Evolutionary conservation across 2,329 filamentous ascomycete genomes (phyloP).

Genomic region (Diplocarpon mali): DNA sequence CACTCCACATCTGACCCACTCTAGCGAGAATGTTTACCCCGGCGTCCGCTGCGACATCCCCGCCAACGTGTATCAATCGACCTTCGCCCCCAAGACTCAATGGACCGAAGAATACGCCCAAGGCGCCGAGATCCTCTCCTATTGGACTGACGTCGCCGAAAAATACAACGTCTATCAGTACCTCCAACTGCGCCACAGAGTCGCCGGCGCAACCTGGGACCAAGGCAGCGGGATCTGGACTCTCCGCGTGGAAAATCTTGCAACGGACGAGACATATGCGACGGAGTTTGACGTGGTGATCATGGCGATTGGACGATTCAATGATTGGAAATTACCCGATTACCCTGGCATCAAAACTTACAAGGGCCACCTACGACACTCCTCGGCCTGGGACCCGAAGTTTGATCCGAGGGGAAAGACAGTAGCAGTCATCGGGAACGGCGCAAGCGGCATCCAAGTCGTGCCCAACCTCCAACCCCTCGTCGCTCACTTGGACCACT

Average conservation of each 20-base stretch:
- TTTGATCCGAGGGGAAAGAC: constrained; percentile 37
- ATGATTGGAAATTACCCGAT: constrained; percentile 51
- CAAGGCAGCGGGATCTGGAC: constrained; percentile 40
- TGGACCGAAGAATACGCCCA: constrained; percentile 60
- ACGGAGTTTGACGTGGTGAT: constrained; percentile 49
- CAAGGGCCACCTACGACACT: constrained; percentile 43
- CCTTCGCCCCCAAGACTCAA: constrained; percentile 54
- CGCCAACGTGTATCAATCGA: constrained; percentile 51
- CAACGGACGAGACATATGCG: constrained; percentile 28
- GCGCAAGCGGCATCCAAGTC: constrained; percentile 42
- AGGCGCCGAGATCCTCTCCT: constrained; percentile 54
- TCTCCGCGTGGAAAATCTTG: constrained; percentile 29
- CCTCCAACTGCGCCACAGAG: constrained; percentile 42
- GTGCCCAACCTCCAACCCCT: constrained; percentile 32
- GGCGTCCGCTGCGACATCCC: constrained; percentile 18
- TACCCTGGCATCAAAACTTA: constrained; percentile 43
- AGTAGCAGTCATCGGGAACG: constrained; percentile 41
- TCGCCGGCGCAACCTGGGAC: constrained; percentile 47
- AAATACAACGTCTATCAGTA: constrained; percentile 55
- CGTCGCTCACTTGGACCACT: constrained; percentile 14
- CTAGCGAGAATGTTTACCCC: constrained; percentile 35
- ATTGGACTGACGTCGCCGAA: constrained; percentile 50
- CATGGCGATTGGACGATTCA: constrained; percentile 55
- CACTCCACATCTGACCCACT: too few species aligned
- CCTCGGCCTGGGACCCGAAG: constrained; percentile 47